Evolutionary conservation across 176 grass and related monocot species (phyloP), one percentile per base, ranked within the genome.

Genomic region (Phyllostachys edulis): DNA sequence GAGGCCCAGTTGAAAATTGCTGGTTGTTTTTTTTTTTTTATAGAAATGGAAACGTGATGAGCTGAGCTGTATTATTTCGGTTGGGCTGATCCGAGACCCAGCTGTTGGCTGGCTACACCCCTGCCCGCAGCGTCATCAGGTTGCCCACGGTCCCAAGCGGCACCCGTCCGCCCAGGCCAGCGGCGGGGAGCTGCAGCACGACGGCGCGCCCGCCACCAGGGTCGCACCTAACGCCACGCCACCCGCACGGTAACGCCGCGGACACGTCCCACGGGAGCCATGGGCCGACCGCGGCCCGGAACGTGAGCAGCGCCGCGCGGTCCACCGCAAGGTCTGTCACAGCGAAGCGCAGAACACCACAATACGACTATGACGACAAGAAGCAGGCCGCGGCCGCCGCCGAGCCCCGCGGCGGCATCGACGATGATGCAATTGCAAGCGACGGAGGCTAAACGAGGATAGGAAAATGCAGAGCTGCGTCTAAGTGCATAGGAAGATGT

Each of bases 151-250:
- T 81, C 5, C 87, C 89, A 0, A 4, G 0, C 1, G 91, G 93
- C 50, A 93, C 44, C 60, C 5, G 17, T 0, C 93, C 93, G 0
- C 7, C 2, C 13, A 98, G 96, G 26, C 57, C 0, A 1, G 34
- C 4, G 0, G 26, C 93, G 0, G 93, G 96, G 66, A 98, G 90
- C 46, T 81, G 56, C 49, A 98, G 77, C 63, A 9, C 5, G 2
- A 71, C 36, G 55, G 95, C 93, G 20, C 96, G 96, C 4, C 17
- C 8, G 3, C 67, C 67, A 26, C 20, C 41, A 4, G 41, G 2
- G n/a, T 85, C 82, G 82, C 96, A 95, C 17, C 9, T 3, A 34
- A 98, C 88, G 5, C 96, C 96, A 47, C 57, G 83, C 96, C 96
- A 98, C 9, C 38, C 67, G 76, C 96, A 98, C n/a, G 89, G 79